Conservation (phyloP, 768 basidiomycete genomes). For the Russula sp. region DNA sequence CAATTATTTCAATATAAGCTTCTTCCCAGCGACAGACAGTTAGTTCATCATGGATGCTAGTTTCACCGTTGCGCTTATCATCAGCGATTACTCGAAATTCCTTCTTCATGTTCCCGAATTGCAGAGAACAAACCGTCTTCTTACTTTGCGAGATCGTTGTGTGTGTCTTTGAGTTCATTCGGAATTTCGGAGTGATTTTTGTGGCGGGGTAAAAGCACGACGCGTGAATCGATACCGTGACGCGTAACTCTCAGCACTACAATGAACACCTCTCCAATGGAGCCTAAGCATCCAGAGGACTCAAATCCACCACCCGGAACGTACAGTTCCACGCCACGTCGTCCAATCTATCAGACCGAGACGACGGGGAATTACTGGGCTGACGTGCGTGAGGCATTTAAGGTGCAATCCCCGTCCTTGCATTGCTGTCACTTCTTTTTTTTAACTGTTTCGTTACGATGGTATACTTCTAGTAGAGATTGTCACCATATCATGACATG, state of each 20-base stretch:
- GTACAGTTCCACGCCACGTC: neutral
- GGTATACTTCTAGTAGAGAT: slow-evolving; percentile 38
- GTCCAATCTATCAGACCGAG: slow-evolving; percentile 35
- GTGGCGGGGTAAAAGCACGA: neutral
- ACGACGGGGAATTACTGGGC: slow-evolving; percentile 39
- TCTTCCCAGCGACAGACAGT: too few relatives aligned
- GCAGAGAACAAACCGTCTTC: too few relatives aligned
- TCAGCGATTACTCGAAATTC: too few relatives aligned
- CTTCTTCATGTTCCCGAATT: too few relatives aligned
- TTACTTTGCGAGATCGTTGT: neutral
- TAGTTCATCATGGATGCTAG: too few relatives aligned
- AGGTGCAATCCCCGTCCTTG: slow-evolving; percentile 32
- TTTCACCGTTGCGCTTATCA: too few relatives aligned
- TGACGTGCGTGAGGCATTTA: slow-evolving; percentile 39
- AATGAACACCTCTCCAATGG: slow-evolving; percentile 27
- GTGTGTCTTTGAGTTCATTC: neutral
- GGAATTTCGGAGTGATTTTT: neutral
- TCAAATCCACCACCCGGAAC: slow-evolving; percentile 20
- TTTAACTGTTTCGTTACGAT: neutral
- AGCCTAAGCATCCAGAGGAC: slow-evolving; percentile 20
- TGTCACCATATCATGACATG: slow-evolving; percentile 51
- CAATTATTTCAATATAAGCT: too few relatives aligned
- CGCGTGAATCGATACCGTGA: neutral
- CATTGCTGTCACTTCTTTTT: neutral
- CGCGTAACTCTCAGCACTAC: neutral